Conservation (phyloP, 2,329 filamentous ascomycete genomes). For the Aaosphaeria arxii region DNA sequence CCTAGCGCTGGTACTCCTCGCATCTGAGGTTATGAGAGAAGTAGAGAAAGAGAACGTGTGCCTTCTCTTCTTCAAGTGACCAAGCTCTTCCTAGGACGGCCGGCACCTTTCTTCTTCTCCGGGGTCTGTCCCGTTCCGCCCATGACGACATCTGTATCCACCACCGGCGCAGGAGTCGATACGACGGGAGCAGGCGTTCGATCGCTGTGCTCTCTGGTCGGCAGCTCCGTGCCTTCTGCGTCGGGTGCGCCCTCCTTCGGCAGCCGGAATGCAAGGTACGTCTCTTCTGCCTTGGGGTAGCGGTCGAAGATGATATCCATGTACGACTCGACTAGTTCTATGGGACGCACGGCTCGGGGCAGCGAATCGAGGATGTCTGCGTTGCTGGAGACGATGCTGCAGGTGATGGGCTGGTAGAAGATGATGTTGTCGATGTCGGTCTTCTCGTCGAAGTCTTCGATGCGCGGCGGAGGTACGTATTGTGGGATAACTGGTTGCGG, state of each 20-base stretch:
- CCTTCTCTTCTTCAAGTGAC: neutral
- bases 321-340: constrained; percentile 35
- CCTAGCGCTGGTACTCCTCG: too few species aligned
- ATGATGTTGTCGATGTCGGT: constrained; percentile 41
- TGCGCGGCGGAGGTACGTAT: constrained; percentile 26
- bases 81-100: constrained; percentile 24
- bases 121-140: constrained; percentile 5
- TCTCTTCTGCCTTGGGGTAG: constrained; percentile 2
- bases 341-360: constrained; percentile 52
- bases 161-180: constrained; percentile 11
- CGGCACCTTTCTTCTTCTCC: constrained; percentile 20
- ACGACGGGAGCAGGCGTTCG: constrained; percentile 11
- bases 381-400: constrained; percentile 54
- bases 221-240: constrained; percentile 6
- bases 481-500: constrained; percentile 8
- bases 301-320: constrained; percentile 51
- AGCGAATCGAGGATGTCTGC: constrained; percentile 54
- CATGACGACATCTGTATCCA: constrained; percentile 12
- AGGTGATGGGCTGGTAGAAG: constrained; percentile 70
- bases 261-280: constrained; percentile 47
- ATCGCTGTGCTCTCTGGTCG: constrained; percentile 13
- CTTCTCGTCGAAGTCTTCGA: constrained; percentile 42
- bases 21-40: too few species aligned
- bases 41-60: too few species aligned
- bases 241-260: constrained; percentile 39